These are phyloP conservation scores for Colletotrichum somersetense DNA, from an alignment of 2,329 filamentous ascomycete species.

Conservation along the genomic window DNA sequence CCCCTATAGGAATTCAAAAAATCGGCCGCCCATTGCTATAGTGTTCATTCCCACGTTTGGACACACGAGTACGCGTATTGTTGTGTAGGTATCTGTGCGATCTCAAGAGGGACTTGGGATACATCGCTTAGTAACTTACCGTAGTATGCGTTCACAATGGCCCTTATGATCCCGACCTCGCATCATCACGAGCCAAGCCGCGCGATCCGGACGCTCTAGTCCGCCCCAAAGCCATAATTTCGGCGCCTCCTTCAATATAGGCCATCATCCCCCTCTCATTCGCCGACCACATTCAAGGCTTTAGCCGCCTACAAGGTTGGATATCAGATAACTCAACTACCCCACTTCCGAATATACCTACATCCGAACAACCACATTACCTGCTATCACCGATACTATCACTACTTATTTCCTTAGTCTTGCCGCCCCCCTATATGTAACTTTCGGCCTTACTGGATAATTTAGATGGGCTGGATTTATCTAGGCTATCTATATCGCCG, in stretches of 20 bases:
- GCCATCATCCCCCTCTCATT: slow-evolving; percentile 6
- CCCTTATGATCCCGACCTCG: slow-evolving; percentile 15
- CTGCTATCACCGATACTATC: too few species aligned
- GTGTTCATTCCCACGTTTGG: slow-evolving; percentile 1
- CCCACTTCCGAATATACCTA: too few species aligned
- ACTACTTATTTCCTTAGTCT: too few species aligned
- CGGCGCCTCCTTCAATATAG: slow-evolving; percentile 21
- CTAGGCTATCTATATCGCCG: too few species aligned
- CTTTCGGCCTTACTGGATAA: too few species aligned
- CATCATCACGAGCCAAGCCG: slow-evolving; percentile 37
- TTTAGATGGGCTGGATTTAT: too few species aligned
- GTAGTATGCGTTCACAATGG: neutral
- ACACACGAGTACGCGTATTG: neutral
- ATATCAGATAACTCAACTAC: slow-evolving; percentile 29
- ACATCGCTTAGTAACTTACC: too few species aligned
- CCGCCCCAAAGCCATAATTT: slow-evolving; percentile 28
- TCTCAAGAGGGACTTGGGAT: too few species aligned
- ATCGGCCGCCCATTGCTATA: slow-evolving; percentile 1
- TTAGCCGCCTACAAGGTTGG: slow-evolving; percentile 8
- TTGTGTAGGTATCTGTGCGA: too few species aligned
- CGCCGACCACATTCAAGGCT: slow-evolving; percentile 23
- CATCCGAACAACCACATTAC: too few species aligned
- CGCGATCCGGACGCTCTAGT: slow-evolving; percentile 26
- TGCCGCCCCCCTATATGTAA: too few species aligned
- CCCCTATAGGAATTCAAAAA: neutral